phyloP scores from a whole-genome alignment of 2,329 filamentous ascomycete genomes.

The Pseudogymnoascus sp. region DNA sequence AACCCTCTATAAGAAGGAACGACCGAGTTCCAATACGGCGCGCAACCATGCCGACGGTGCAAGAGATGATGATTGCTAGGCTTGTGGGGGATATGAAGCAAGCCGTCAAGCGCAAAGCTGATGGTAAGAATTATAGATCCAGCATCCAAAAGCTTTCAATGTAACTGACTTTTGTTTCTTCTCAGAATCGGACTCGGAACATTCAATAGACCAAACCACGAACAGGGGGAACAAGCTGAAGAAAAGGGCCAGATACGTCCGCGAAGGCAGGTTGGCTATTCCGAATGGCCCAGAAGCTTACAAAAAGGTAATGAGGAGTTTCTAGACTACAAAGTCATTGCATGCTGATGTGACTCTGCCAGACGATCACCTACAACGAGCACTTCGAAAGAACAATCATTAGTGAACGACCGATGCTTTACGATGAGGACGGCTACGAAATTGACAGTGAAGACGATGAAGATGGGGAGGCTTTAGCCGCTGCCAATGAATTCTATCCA shows the following conservation, averaged over 20 bases:
- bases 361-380: slow-evolving; percentile 68
- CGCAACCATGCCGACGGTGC: neutral
- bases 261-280: slow-evolving; percentile 59
- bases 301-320: slow-evolving; percentile 50
- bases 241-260: slow-evolving; percentile 63
- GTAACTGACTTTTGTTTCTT: slow-evolving; percentile 12
- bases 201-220: slow-evolving; percentile 57
- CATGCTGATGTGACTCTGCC: slow-evolving; percentile 13
- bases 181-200: slow-evolving; percentile 70
- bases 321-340: neutral
- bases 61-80: slow-evolving; percentile 17
- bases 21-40: neutral
- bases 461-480: slow-evolving; percentile 49
- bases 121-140: slow-evolving; percentile 37
- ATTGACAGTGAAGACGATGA: slow-evolving; percentile 65
- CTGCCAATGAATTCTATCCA: slow-evolving; percentile 63
- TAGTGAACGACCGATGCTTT: slow-evolving; percentile 60
- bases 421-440: slow-evolving; percentile 73
- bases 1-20: neutral
- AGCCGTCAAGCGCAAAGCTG: slow-evolving; percentile 55
- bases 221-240: slow-evolving; percentile 76
- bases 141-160: slow-evolving; percentile 16
- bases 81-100: slow-evolving; percentile 50
- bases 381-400: slow-evolving; percentile 61
- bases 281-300: slow-evolving; percentile 59